These are phyloP conservation scores for Cicer arietinum DNA, from an alignment of 306 rosid species.

Conservation along the genomic window DNA sequence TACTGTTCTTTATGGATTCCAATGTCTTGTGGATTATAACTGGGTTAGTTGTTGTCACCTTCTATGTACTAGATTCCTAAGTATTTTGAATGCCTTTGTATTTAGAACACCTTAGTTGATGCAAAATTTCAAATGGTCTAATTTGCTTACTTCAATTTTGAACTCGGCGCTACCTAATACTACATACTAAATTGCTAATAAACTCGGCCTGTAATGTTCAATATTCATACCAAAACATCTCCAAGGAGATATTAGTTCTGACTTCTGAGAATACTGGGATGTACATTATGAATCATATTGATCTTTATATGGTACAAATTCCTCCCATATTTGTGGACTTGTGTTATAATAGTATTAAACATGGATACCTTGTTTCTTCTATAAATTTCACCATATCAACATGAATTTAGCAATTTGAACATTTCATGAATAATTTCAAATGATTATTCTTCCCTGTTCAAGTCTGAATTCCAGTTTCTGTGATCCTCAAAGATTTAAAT, in stretches of 20 bases:
- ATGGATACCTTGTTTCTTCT: constrained; percentile 5
- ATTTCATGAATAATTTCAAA: constrained; percentile 15
- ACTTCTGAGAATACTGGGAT: constrained; percentile 15
- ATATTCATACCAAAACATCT: constrained; percentile 1
- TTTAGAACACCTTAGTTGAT: constrained; percentile 26
- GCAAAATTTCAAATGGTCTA: constrained; percentile 21
- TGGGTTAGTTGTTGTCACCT: constrained; percentile 69
- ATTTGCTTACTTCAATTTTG: constrained; percentile 1
- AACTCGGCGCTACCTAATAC: constrained; percentile 4
- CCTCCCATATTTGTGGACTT: neutral
- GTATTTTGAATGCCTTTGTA: constrained; percentile 23
- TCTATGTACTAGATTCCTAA: constrained; percentile 19
- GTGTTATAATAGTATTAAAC: constrained; percentile 12
- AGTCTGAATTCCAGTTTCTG: neutral
- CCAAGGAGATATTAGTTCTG: constrained; percentile 17
- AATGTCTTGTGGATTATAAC: constrained; percentile 81
- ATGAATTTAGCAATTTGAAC: constrained; percentile 28
- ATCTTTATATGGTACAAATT: constrained; percentile 16
- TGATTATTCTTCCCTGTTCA: constrained; percentile 18
- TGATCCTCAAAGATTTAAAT: constrained; percentile 22
- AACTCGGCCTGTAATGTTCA: constrained; percentile 6
- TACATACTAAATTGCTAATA: constrained; percentile 6
- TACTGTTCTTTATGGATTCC: constrained; percentile 82
- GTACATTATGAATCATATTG: constrained; percentile 6
- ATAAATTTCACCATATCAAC: constrained; percentile 6